Base-by-base conservation (phyloP, 495 filamentous ascomycete genomes). In the Podospora anserina region DNA sequence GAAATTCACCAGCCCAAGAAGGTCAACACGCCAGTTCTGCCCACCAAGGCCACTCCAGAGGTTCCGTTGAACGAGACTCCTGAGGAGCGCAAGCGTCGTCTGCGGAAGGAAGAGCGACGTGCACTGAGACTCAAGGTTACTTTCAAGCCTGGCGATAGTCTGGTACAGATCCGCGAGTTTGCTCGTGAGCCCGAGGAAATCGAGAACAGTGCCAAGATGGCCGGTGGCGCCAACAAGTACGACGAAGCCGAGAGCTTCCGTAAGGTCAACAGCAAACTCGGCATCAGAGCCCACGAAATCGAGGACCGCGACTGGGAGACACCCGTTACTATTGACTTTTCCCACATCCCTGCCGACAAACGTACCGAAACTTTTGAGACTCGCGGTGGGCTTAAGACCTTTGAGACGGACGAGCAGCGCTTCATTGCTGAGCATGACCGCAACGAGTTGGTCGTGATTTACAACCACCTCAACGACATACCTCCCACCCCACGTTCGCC, bases 141-240 rank as follows among this genome's bases (percentile, higher is more conserved):
- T 0, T 84, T 80, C 69, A 93, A 90, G 75, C 84, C 88, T 0
- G 92, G 91, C 65, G 83, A 89, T 34, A 82, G 84, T n/a, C 83
- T 97, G 5, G 89, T 88, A 1, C 81, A 92, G 70, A 79, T 95
- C 49, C 84, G 89, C 57, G 81, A 89, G 23, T 94, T 97, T 74
- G 88, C 87, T 28, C 91, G 93, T 67, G 88, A 94, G 66, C 90
- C 89, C 2, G 91, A 93, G 26, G 92, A 96, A 75, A 91, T 95
- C 66, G 81, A 88, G 9, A 84, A 49, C 13, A 16, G 88, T 28
- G 84, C 85, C 68, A 88, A 84, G 64, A 85, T 88, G 78, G 78
- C 88, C 44, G 85, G 88, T 61, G 64, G 34, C 5, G 34, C 64
- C 13, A 68, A 70, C 57, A 77, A 70, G 65, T 70, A 71, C 69